Percentiles rank a stretch among this genome's conserved stretches.
Evolutionary conservation across 129 eudicot genomes (phyloP).

Genomic region (Tagetes erecta): DNA sequence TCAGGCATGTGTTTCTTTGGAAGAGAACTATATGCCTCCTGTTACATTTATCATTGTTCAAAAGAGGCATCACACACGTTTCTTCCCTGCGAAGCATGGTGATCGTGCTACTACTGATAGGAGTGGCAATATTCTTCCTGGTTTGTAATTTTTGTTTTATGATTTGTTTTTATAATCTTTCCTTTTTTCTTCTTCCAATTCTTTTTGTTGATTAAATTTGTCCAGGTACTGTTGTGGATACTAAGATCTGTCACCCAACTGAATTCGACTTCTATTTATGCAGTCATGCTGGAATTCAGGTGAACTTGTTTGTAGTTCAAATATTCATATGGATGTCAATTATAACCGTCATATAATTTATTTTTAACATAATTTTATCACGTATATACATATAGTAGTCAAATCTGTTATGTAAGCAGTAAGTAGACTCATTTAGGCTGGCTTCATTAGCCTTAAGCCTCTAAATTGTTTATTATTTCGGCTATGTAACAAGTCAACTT

Average conservation of each 20-base stretch:
- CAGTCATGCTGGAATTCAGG: conserved; percentile 88
- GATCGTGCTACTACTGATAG: conserved; percentile 49
- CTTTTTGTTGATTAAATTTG: neutral
- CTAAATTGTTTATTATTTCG: neutral
- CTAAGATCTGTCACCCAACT: conserved; percentile 57
- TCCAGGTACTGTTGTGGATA: conserved; percentile 78
- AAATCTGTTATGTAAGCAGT: no score
- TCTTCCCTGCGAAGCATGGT: conserved; percentile 49
- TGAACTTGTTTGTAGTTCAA: conserved; percentile 14
- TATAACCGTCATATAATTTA: neutral
- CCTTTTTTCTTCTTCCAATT: neutral
- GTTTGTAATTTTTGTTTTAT: conserved; percentile 27
- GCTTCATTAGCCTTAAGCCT: neutral
- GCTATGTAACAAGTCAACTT: neutral
- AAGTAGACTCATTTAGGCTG: neutral
- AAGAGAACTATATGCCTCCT: conserved; percentile 48
- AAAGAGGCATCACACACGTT: conserved; percentile 83
- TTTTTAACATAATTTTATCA: neutral
- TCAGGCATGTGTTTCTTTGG: conserved; percentile 71
- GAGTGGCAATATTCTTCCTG: conserved; percentile 85
- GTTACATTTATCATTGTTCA: conserved; percentile 77
- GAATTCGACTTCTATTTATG: conserved; percentile 81
- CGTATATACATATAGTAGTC: neutral
- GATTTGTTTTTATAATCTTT: neutral
- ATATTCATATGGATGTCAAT: neutral